Percentiles rank a stretch among this genome's conserved stretches.
Conservation (phyloP, 768 basidiomycete species). For the Kwoniella botswanensis region DNA sequence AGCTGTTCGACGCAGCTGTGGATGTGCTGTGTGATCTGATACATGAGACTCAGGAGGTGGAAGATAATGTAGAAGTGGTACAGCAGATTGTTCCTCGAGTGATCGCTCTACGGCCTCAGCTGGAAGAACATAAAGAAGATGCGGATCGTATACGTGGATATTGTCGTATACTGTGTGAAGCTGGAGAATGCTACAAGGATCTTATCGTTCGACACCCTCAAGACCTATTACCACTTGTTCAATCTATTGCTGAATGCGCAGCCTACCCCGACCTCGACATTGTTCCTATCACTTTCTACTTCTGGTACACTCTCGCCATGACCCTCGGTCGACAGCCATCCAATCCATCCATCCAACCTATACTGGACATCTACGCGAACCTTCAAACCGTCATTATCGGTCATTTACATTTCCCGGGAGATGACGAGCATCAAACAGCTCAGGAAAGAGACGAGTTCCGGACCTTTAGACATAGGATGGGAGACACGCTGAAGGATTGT, state of each 20-base stretch:
- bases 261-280: constrained; percentile 93
- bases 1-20: constrained; percentile 90
- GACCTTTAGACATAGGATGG: constrained; percentile 95
- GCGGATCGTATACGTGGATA: constrained; percentile 86
- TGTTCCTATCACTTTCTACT: constrained; percentile 94
- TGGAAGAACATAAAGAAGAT: constrained; percentile 67
- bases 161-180: constrained; percentile 92
- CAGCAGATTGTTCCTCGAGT: constrained; percentile 85
- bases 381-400: constrained; percentile 84
- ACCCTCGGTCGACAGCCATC: constrained; percentile 74
- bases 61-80: constrained; percentile 89
- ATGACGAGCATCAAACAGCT: constrained; percentile 66
- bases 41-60: constrained; percentile 96
- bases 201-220: constrained; percentile 87
- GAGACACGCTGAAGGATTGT: constrained; percentile 98
- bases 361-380: constrained; percentile 78
- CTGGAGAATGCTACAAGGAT: constrained; percentile 91
- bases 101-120: constrained; percentile 70
- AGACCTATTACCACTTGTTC: constrained; percentile 91
- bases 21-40: constrained; percentile 92
- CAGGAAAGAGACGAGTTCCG: constrained; percentile 95
- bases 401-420: constrained; percentile 88
- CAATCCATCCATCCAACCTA: constrained; percentile 60
- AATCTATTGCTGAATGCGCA: constrained; percentile 91
- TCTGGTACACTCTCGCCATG: constrained; percentile 97